Evolutionary conservation across 345 rosid genomes (phyloP), one percentile per base, ranked within the genome.

Genomic region (Cochlearia excelsa): DNA sequence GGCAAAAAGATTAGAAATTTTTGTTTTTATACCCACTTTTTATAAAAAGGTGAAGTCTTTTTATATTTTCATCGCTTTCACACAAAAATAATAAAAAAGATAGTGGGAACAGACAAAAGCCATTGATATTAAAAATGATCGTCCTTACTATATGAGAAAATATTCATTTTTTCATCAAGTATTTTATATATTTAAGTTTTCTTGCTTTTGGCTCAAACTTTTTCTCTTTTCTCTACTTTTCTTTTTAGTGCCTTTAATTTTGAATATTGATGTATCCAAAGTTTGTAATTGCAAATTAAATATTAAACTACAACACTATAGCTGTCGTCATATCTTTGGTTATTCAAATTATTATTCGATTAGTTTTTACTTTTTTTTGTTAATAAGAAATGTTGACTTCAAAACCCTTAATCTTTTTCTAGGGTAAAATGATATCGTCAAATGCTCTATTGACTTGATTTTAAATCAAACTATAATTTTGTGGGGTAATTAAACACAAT

Each of bases 181-280:
- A 10, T 52, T 44, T 30, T 46, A 39, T 69, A 39, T 69, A 16
- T 55, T 49, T 42, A 34, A 33, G 49, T 42, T 62, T 42, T 47
- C 60, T 55, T 55, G 58, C 68, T 56, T 69, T 70, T 56, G 59
- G 69, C 69, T 56, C 54, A 49, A 63, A 29, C 59, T 16, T 70
- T 70, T 49, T 56, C 23, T 63, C 52, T 55, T 33, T 59, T 46
- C n/a, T 27, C 43, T 30, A 52, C 73, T 61, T 69, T 56, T 42
- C 57, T 41, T 50, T 56, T 49, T 41, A 49, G 47, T 69, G 29
- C 34, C 63, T 62, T 62, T 26, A 56, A 56, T 38, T 69, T 63
- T 64, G 54, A 70, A 63, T 35, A 16, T 35, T 63, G 48, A 63
- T 55, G 51, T 49, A 35, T 49, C 59, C 34, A 16, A 42, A 69